Base-by-base conservation (phyloP, 108 stramenopile species). In the Pseudonitzschia multiseries region DNA sequence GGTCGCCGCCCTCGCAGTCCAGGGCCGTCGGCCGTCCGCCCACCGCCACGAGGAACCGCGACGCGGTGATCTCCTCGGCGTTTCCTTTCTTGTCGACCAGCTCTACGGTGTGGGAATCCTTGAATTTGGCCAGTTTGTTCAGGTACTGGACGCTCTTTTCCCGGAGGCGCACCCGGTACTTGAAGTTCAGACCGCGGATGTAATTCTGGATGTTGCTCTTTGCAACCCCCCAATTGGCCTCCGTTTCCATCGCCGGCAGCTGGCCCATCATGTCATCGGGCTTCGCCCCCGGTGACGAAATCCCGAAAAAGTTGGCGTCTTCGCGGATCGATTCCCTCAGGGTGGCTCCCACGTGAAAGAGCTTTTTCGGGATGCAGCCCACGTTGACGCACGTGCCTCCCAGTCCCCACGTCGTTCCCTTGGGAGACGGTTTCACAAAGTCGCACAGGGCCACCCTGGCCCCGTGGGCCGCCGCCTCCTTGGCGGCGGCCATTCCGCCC, bases 361-460 rank as follows among this genome's bases (percentile, higher is more conserved):
- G 84, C 72, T 99, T 99, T 84, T 99, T 99, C 66, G 99, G 99
- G 73, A 99, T 99, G 84, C 99, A 99, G 24, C 99, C 91, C 12
- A 93, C 92, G 68, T 93, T 91, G 71, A 99, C 99, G 77, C 98
- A 99, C 3, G 98, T 99, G 26, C 99, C 99, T 17, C 99, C 99
- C 26, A 99, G 78, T 21, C 98, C 98, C 98, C 98, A 98, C 27
- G 80, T 86, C 65, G 95, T 93, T 66, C 98, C 97, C 20, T 84
- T 82, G 6, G 97, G 96, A 51, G 87, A 89, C 12, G 99, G 99
- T 66, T 97, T 97, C 74, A 99, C 98, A 75, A 87, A 98, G 78
- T 99, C 99, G 40, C 97, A 79, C 22, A 95, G 84, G 44, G 97
- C 97, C 10, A 98, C 98, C 41, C 84, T 91, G 69, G 97, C 96